Evolutionary conservation across 2,329 filamentous ascomycete genomes (phyloP).

Genomic region (Macrophomina pseudophaseolina): DNA sequence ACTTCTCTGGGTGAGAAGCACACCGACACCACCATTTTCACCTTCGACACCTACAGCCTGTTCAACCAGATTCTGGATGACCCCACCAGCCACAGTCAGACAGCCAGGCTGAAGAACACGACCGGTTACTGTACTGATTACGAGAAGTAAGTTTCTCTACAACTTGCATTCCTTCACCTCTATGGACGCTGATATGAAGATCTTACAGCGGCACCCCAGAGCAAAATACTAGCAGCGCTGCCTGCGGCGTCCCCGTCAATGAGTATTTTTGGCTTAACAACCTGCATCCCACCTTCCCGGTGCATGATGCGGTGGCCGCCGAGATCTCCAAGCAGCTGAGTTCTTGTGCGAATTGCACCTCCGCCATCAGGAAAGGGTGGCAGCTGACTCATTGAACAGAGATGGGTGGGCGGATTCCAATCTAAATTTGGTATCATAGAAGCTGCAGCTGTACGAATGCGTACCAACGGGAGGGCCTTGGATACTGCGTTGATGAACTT

Average conservation of each 20-base stretch:
- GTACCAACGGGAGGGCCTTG: too few species aligned
- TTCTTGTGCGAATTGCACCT: slow-evolving; percentile 20
- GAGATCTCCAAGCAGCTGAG: slow-evolving; percentile 43
- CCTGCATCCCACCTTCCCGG: slow-evolving; percentile 67
- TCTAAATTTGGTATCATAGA: background rate
- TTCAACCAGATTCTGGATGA: slow-evolving; percentile 61
- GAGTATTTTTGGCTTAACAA: slow-evolving; percentile 70
- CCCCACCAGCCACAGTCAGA: slow-evolving; percentile 56
- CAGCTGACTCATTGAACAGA: slow-evolving; percentile 17
- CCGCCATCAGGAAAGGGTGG: slow-evolving; percentile 16
- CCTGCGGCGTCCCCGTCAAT: slow-evolving; percentile 62
- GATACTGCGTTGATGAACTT: too few species aligned
- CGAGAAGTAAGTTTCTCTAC: slow-evolving; percentile 46
- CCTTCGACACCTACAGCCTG: slow-evolving; percentile 59
- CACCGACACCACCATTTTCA: slow-evolving; percentile 54
- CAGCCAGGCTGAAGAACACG: slow-evolving; percentile 59
- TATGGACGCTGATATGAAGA: background rate
- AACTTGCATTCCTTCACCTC: background rate
- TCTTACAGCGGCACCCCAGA: slow-evolving; percentile 42
- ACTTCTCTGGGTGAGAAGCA: slow-evolving; percentile 45
- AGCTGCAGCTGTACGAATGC: background rate
- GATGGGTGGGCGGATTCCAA: background rate
- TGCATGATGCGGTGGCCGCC: slow-evolving; percentile 65
- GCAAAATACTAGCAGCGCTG: slow-evolving; percentile 45
- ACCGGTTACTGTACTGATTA: slow-evolving; percentile 62